Evolutionary conservation across 257 asterid species (phyloP), one percentile per base, ranked within the genome.

Genomic region (Agastache rugosa): DNA sequence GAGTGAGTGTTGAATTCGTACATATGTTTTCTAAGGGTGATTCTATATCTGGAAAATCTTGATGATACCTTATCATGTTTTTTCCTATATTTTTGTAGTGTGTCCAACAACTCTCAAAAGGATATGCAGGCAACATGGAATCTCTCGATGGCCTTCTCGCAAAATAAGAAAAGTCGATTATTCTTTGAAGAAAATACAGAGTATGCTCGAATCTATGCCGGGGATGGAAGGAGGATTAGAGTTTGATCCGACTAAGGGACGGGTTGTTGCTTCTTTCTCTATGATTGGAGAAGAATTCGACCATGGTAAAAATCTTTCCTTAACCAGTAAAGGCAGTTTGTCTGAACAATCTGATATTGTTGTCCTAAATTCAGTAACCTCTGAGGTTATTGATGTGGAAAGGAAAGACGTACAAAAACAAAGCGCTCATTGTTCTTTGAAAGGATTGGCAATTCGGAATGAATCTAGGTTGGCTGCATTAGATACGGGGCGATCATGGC

Each of bases 71-170:
- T 19, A 3, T 4, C 0, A 35, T 64, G 11, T 14, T 59, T 41
- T 45, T 55, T n/a, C 11, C 7, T 17, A 31, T 29, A 68, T 70
- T 12, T 29, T 44, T 73, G 73, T 68, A 92, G 97, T 90, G 63
- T 88, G 96, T 75, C 96, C 97, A 10, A 92, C 96, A 50, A 92
- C 97, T 27, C 87, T 92, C 50, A 92, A 92, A 78, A 83, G 94
- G 84, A 87, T 90, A 79, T 92, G 98, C 54, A 78, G 97, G 66
- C 89, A 87, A 58, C 87, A 90, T 37, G 96, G 97, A 55, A 92
- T 92, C 79, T 68, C 84, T 37, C 85, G 98, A 73, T 92, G 97
- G 98, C 97, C 98, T 73, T 92, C 94, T 45, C 90, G 98, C 60
- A 90, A 87, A 81, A 87, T 90, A 73, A 90, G 83, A 67, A 92